Evolutionary conservation across 495 filamentous ascomycete species (phyloP), one percentile per base, ranked within the genome.

Genomic region (Apiosordaria backusii): DNA sequence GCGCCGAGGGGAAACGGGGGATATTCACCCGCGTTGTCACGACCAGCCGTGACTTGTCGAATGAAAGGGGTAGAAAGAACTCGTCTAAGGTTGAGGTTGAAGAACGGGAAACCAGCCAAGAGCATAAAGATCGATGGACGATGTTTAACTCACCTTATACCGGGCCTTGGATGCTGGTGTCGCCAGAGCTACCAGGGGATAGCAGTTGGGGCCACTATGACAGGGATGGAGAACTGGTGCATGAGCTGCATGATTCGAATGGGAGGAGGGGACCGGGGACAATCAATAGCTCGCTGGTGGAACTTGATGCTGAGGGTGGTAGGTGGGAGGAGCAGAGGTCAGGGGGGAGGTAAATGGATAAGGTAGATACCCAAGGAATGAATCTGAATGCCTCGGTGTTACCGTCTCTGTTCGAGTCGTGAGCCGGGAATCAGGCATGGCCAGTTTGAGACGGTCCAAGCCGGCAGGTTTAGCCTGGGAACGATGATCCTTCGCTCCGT

Each of bases 261-360:
- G 16, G 59, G 27, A 35, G 59, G 25, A 23, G 19, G 55, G 9
- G 26, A 16, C 60, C 29, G 4, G 45, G 57, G n/a, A 68, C 66
- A 22, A 29, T 68, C 4, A 65, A 68, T 15, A 68, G 62, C 50
- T 61, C 57, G 62, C 24, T 68, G 62, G 52, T 57, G 6, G 66
- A 68, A 58, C 35, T 68, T 22, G 66, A 68, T 13, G 62, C 57
- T 45, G 35, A 45, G 13, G 35, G 35, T 18, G 35, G 16, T 13
- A 45, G 35, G 16, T 45, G 35, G 35, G 35, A 45, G 35, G 13
- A 18, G 35, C 35, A 45, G 35, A 45, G 35, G 35, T 15, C 3
- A 2, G 35, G 6, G 16, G 23, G 53, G 53, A 57, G 53, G 53
- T 9, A 16, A 22, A 4, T 3, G 16, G 52, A 54, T 54, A n/a